A percentile compares a stretch with the other conserved stretches of the same genome.
These are phyloP conservation scores for Pichia sp. DNA, from an alignment of 1,139 yeast species.

Conservation along the genomic window DNA sequence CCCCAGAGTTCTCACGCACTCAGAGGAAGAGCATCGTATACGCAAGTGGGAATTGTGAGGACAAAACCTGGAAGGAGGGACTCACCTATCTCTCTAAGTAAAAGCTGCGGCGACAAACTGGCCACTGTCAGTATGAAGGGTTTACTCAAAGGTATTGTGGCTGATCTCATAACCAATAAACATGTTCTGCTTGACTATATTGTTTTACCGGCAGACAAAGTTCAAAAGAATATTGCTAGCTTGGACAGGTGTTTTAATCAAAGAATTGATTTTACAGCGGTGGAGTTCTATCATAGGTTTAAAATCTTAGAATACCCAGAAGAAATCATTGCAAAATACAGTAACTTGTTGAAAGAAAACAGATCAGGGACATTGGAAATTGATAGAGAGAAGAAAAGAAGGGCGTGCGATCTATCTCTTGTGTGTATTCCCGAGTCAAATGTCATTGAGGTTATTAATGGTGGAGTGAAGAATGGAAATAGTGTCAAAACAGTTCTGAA, in stretches of 20 bases:
- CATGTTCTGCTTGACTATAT: constrained; percentile 49
- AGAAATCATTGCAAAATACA: background rate
- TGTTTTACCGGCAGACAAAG: constrained; percentile 45
- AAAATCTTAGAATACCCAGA: background rate
- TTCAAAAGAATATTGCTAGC: constrained; percentile 30
- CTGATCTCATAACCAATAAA: constrained; percentile 34
- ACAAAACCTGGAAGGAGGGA: constrained; percentile 91
- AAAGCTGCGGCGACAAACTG: constrained; percentile 85
- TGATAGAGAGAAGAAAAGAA: constrained; percentile 7
- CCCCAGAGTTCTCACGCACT: constrained; percentile 13
- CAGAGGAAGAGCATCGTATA: constrained; percentile 65
- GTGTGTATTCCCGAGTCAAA: constrained; percentile 18
- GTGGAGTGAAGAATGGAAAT: constrained; percentile 30
- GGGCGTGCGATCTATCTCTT: constrained; percentile 21
- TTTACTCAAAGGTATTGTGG: constrained; percentile 48
- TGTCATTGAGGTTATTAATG: constrained; percentile 22
- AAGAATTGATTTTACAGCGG: background rate
- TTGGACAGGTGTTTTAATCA: constrained; percentile 49
- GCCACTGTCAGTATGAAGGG: constrained; percentile 63
- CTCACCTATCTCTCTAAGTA: constrained; percentile 63
- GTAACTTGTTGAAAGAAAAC: background rate
- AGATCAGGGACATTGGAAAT: background rate
- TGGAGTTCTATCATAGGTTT: background rate
- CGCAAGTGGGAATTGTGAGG: constrained; percentile 58
- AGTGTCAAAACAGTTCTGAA: constrained; percentile 18